Percentiles rank a stretch among this genome's conserved stretches.
Conservation (phyloP, 257 asterid species). For the Capsicum rhomboideum region DNA sequence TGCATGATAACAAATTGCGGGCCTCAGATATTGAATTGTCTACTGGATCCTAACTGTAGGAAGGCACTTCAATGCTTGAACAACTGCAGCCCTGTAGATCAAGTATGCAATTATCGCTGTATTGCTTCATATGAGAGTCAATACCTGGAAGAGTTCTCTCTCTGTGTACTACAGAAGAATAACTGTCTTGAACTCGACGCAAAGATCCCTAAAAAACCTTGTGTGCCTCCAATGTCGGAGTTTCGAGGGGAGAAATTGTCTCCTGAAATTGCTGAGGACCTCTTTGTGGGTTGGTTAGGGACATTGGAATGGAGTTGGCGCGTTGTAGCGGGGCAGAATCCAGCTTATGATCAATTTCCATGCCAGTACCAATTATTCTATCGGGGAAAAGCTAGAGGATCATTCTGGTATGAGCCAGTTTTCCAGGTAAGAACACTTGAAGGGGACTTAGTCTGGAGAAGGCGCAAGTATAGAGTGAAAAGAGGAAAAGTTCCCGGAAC, state of each 20-base stretch:
- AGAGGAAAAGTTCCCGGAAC: conserved; percentile 67
- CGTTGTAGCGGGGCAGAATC: conserved; percentile 92
- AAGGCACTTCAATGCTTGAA: conserved; percentile 90
- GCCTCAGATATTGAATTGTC: conserved; percentile 75
- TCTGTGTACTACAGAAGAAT: conserved; percentile 69
- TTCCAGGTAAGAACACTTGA: conserved; percentile 69
- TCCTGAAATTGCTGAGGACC: conserved; percentile 82
- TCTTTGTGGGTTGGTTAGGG: conserved; percentile 87
- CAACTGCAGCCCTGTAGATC: conserved; percentile 86
- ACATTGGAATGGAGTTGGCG: conserved; percentile 89
- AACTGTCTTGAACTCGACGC: conserved; percentile 83
- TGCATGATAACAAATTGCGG: conserved; percentile 81
- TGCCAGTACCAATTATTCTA: conserved; percentile 92
- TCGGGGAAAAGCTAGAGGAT: conserved; percentile 80
- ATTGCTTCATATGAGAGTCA: conserved; percentile 85
- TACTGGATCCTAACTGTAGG: conserved; percentile 71
- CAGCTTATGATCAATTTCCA: conserved; percentile 94
- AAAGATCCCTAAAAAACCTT: conserved; percentile 68
- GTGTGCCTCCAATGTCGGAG: conserved; percentile 44
- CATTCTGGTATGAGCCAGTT: conserved; percentile 94
- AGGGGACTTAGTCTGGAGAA: conserved; percentile 68
- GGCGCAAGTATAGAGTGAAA: conserved; percentile 74
- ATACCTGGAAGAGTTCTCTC: conserved; percentile 67
- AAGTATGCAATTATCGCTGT: conserved; percentile 81
- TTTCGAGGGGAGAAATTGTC: conserved; percentile 53